Percentiles rank a stretch among this genome's conserved stretches.
These are phyloP conservation scores for Psidium guajava DNA, from an alignment of 345 rosid species.

Conservation along the genomic window DNA sequence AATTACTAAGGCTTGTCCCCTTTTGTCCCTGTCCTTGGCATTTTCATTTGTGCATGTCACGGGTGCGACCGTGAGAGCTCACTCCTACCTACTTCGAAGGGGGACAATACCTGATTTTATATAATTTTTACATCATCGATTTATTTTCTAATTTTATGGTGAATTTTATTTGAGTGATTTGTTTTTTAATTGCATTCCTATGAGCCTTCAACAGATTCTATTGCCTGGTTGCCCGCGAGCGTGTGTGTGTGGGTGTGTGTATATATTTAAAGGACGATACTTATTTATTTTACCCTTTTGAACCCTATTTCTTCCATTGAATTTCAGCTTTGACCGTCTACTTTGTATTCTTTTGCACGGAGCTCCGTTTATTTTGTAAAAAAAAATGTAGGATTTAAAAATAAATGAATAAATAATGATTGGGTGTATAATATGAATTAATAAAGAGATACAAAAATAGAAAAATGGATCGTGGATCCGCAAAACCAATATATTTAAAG, in stretches of 20 bases:
- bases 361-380: too few relatives aligned
- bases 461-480: neutral
- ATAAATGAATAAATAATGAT: neutral
- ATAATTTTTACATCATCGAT: neutral
- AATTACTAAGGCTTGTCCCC: neutral
- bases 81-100: neutral
- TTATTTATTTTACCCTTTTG: neutral
- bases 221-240: neutral
- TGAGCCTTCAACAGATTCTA: neutral
- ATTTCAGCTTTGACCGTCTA: neutral
- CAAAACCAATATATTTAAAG: neutral
- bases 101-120: neutral
- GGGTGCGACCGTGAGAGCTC: neutral
- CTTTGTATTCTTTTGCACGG: neutral
- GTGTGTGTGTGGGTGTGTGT: too few relatives aligned
- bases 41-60: neutral
- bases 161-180: neutral
- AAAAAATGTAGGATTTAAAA: too few relatives aligned
- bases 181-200: neutral
- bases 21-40: neutral
- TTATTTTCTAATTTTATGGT: neutral
- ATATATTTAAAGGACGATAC: neutral
- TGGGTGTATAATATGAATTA: neutral
- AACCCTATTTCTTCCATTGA: neutral
- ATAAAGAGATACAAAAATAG: neutral